A percentile compares a stretch with the other conserved stretches of the same genome.
Conservation (phyloP, 139 green algal species). For the Closterium sp. region DNA sequence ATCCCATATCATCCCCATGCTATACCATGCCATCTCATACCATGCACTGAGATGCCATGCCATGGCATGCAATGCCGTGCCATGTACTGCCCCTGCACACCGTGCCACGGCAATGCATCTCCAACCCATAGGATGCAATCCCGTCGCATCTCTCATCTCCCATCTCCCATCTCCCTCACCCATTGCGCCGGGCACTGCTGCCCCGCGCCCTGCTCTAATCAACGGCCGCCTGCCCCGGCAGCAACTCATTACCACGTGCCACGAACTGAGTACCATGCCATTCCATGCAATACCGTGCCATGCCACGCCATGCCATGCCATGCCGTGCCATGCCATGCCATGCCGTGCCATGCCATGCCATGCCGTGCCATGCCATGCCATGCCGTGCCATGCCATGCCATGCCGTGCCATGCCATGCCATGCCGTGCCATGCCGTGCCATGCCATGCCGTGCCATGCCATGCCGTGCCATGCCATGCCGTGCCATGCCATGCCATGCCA, state of each 20-base stretch:
- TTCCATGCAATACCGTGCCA: neutral
- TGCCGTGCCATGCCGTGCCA: constrained; percentile 16
- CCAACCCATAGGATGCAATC: too few relatives aligned
- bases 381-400: constrained; percentile 11
- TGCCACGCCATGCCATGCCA: neutral
- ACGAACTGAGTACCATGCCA: too few relatives aligned
- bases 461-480: constrained; percentile 5
- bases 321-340: constrained; percentile 10
- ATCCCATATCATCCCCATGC: too few relatives aligned
- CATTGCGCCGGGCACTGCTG: too few relatives aligned
- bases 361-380: neutral
- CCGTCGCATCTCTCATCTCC: too few relatives aligned
- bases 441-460: constrained; percentile 14
- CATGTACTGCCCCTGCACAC: too few relatives aligned
- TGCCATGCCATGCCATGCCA: too few relatives aligned
- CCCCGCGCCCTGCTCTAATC: too few relatives aligned
- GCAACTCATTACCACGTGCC: too few relatives aligned
- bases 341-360: neutral
- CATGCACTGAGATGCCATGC: neutral
- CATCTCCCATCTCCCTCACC: too few relatives aligned
- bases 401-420: constrained; percentile 17
- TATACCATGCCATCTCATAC: neutral
- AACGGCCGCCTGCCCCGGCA: too few relatives aligned
- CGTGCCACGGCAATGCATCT: too few relatives aligned
- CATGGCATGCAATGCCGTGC: neutral